phyloP scores from a whole-genome alignment of 495 filamentous ascomycete genomes.

The Hypoxylon subgilvum region DNA sequence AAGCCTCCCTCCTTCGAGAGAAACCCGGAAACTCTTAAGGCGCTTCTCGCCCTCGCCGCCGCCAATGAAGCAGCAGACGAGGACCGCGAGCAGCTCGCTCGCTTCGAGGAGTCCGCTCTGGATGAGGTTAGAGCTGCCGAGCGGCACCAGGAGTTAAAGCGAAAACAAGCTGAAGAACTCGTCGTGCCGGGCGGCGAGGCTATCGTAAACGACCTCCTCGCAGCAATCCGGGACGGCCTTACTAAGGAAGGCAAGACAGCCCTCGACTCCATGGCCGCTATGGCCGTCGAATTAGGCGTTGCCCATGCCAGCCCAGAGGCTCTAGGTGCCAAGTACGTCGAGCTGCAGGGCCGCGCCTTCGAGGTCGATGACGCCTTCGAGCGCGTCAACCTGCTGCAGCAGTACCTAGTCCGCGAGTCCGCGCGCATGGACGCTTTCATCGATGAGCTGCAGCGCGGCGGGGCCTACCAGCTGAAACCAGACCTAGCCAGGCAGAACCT shows the following conservation, averaged over 20 bases:
- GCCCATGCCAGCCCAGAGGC: constrained; percentile 41
- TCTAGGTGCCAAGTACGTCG: constrained; percentile 46
- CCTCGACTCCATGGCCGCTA: constrained; percentile 49
- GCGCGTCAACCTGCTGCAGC: constrained; percentile 49
- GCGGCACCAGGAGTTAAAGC: constrained; percentile 29
- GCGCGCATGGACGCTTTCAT: constrained; percentile 37
- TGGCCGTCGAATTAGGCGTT: constrained; percentile 44
- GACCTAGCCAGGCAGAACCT: constrained; percentile 64
- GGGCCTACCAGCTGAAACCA: constrained; percentile 56
- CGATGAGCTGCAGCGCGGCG: constrained; percentile 43
- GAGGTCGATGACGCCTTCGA: constrained; percentile 51
- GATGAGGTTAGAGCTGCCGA: constrained; percentile 59
- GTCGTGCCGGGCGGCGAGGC: constrained; percentile 15
- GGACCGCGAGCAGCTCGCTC: constrained; percentile 63
- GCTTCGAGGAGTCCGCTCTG: constrained; percentile 65
- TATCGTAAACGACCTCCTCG: constrained; percentile 34
- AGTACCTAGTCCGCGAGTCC: constrained; percentile 48
- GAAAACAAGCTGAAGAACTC: constrained; percentile 17
- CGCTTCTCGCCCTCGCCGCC: constrained; percentile 73
- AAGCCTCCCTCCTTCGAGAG: constrained; percentile 71
- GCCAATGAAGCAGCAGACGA: constrained; percentile 86
- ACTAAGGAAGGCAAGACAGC: constrained; percentile 52
- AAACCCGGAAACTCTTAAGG: constrained; percentile 80
- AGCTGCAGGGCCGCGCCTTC: constrained; percentile 44
- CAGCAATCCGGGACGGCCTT: constrained; percentile 46